These are phyloP conservation scores for Pyrrhoderma lamaoense DNA, from an alignment of 1,284 basidiomycete species.

Conservation along the genomic window DNA sequence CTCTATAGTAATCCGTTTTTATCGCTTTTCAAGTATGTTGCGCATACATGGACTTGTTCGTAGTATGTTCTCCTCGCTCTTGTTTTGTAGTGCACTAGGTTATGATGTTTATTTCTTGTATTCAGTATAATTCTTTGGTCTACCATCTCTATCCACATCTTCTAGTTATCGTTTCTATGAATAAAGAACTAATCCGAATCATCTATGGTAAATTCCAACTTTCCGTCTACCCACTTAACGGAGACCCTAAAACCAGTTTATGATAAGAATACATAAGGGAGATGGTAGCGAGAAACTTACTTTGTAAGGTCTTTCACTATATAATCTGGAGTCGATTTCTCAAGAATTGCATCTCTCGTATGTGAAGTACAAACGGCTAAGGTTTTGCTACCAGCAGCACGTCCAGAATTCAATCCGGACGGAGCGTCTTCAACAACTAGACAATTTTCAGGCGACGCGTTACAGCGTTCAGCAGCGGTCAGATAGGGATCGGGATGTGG, in stretches of 20 bases:
- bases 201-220: slow-evolving; percentile 26
- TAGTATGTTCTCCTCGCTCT: no score
- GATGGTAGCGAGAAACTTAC: slow-evolving; percentile 29
- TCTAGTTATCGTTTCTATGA: neutral
- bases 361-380: slow-evolving; percentile 82
- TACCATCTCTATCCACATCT: neutral
- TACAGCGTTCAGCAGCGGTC: slow-evolving; percentile 47
- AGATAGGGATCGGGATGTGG: slow-evolving; percentile 79
- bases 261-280: slow-evolving; percentile 3
- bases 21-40: no score
- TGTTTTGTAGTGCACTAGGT: neutral
- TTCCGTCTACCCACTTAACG: slow-evolving; percentile 26
- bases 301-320: slow-evolving; percentile 46
- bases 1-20: no score
- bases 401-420: slow-evolving; percentile 66
- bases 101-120: neutral
- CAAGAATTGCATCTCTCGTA: slow-evolving; percentile 38
- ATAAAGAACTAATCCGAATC: slow-evolving; percentile 16
- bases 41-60: no score
- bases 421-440: slow-evolving; percentile 83
- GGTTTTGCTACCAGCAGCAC: slow-evolving; percentile 64
- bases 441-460: slow-evolving; percentile 45
- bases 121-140: no score
- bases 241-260: slow-evolving; percentile 22
- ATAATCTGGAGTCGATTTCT: slow-evolving; percentile 43